Evolutionary conservation across 768 basidiomycete genomes (phyloP).

Genomic region (Roridomyces roridus): DNA sequence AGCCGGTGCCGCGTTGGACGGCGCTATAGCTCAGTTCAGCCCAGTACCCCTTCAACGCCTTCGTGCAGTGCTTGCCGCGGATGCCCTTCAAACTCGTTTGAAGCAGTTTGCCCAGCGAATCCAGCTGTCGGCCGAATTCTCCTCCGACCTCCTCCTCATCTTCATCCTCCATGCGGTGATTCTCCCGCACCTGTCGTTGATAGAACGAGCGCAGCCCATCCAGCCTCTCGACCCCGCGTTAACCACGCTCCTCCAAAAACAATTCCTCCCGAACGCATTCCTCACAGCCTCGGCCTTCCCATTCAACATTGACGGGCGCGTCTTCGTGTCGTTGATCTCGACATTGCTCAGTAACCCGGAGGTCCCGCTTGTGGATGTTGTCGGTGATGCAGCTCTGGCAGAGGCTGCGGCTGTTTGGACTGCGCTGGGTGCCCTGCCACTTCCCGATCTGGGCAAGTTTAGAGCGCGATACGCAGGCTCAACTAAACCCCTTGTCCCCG

Average conservation of each 20-base stretch:
- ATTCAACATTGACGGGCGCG: slow-evolving; percentile 59
- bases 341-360: slow-evolving; percentile 36
- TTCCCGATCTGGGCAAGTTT: slow-evolving; percentile 26
- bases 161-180: slow-evolving; percentile 11
- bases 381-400: slow-evolving; percentile 23
- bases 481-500: too few species aligned
- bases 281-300: slow-evolving; percentile 29
- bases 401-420: slow-evolving; percentile 33
- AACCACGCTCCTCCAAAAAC: slow-evolving; percentile 32
- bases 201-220: slow-evolving; percentile 44
- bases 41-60: not conserved
- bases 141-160: slow-evolving; percentile 14
- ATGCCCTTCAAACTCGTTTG: slow-evolving; percentile 6
- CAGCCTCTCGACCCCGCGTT: slow-evolving; percentile 36
- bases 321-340: slow-evolving; percentile 53
- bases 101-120: not conserved
- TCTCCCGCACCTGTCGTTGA: slow-evolving; percentile 32
- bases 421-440: slow-evolving; percentile 25
- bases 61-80: too few species aligned
- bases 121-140: not conserved
- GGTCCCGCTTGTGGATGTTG: slow-evolving; percentile 33
- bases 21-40: not conserved
- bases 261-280: slow-evolving; percentile 50
- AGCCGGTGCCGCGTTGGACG: slow-evolving; percentile 9
- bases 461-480: not conserved